A percentile compares a stretch with the other conserved stretches of the same genome.
phyloP scores from a whole-genome alignment of 768 basidiomycete species.

The Mycena galopus region DNA sequence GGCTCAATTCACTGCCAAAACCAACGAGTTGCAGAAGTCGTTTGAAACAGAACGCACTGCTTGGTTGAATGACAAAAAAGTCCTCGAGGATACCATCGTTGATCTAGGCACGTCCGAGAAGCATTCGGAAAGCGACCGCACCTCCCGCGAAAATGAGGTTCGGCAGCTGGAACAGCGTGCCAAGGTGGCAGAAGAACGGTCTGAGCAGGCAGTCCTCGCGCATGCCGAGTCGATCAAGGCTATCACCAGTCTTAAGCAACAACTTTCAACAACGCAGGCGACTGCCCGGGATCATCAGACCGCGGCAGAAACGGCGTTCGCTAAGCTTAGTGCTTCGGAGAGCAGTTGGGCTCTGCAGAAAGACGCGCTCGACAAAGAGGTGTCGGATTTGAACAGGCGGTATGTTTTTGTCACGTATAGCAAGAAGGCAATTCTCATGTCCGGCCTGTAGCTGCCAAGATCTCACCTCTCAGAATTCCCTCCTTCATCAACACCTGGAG shows the following conservation, averaged over 20 bases:
- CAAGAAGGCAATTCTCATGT: not conserved
- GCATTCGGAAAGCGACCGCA: constrained; percentile 72
- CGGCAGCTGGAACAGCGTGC: constrained; percentile 77
- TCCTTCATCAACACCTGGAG: constrained; percentile 88
- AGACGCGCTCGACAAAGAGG: constrained; percentile 82
- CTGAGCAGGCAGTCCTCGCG: constrained; percentile 83
- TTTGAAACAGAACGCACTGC: constrained; percentile 78
- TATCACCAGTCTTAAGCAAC: constrained; percentile 73
- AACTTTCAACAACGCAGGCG: constrained; percentile 66
- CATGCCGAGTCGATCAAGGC: constrained; percentile 89
- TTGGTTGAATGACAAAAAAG: constrained; percentile 86
- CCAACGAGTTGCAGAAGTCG: constrained; percentile 70
- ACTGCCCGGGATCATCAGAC: constrained; percentile 70
- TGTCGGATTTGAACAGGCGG: constrained; percentile 79
- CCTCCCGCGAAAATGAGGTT: constrained; percentile 74
- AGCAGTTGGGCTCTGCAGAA: constrained; percentile 86
- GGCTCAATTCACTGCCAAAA: constrained; percentile 59
- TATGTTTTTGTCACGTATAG: constrained; percentile 46
- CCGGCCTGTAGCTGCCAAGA: constrained; percentile 70
- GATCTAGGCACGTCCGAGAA: constrained; percentile 84
- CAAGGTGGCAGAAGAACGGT: constrained; percentile 86
- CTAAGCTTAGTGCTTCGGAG: constrained; percentile 79
- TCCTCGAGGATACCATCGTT: constrained; percentile 84
- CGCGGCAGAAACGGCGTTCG: constrained; percentile 79
- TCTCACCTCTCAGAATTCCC: constrained; percentile 78